Conservation (phyloP, 805 yeast genomes). For the Candida boidinii region DNA sequence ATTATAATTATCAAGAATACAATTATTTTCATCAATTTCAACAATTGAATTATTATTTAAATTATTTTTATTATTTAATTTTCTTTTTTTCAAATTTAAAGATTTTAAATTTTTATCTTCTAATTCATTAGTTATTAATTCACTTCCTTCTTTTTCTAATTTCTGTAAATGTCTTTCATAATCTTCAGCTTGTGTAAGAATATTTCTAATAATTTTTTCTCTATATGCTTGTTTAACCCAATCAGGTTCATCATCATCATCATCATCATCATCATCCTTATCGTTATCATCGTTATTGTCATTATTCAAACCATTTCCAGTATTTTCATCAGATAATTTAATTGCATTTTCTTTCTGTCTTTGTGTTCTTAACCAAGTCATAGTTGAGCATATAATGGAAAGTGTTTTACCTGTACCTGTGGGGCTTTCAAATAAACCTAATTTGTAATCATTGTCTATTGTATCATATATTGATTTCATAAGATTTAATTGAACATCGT, state of each 20-base stretch:
- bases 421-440: conserved; percentile 86
- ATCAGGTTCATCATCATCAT: conserved; percentile 34
- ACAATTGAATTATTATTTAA: neutral
- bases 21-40: conserved; percentile 16
- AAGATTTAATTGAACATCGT: conserved; percentile 64
- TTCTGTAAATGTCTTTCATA: conserved; percentile 33
- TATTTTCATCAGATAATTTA: conserved; percentile 6
- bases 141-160: conserved; percentile 19
- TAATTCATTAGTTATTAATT: conserved; percentile 13
- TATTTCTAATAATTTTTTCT: conserved; percentile 24
- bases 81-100: conserved; percentile 3
- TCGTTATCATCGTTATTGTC: too few species aligned
- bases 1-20: conserved; percentile 27
- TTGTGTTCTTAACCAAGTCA: conserved; percentile 59
- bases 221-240: conserved; percentile 25
- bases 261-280: conserved; percentile 23
- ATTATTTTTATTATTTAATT: neutral
- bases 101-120: conserved; percentile 17
- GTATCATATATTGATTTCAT: conserved; percentile 71
- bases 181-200: conserved; percentile 22
- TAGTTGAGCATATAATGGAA: conserved; percentile 74
- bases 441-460: conserved; percentile 41
- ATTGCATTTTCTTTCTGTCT: conserved; percentile 29
- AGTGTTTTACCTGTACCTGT: conserved; percentile 94
- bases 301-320: too few species aligned